phyloP scores from a whole-genome alignment of 768 basidiomycete species.

The Macrolepiota fuliginosa region DNA sequence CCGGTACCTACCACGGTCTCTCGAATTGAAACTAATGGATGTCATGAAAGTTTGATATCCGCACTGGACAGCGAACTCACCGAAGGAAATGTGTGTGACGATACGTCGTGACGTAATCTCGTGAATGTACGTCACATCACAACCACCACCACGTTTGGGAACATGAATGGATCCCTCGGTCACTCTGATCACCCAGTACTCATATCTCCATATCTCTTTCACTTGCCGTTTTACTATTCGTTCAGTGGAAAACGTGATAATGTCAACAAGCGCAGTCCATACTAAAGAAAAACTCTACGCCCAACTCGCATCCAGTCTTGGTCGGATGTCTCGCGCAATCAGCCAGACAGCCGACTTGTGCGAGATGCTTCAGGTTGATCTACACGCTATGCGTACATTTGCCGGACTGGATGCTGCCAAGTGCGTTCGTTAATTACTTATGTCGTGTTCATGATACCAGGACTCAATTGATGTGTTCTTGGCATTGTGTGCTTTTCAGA shows the following conservation, averaged over 20 bases:
- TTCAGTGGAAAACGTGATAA: neutral
- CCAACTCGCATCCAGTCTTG: conserved; percentile 69
- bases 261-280: conserved; percentile 65
- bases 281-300: conserved; percentile 80
- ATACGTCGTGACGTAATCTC: neutral
- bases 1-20: too few relatives aligned
- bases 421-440: conserved; percentile 40
- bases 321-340: conserved; percentile 65
- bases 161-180: too few relatives aligned
- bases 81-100: neutral
- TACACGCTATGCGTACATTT: conserved; percentile 77
- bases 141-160: neutral
- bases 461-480: neutral
- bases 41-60: too few relatives aligned
- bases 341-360: conserved; percentile 74
- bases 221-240: neutral
- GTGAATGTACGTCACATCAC: neutral
- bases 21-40: too few relatives aligned
- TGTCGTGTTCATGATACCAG: neutral
- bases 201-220: neutral
- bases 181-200: neutral
- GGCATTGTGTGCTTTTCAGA: conserved; percentile 19
- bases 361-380: conserved; percentile 70
- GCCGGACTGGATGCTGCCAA: conserved; percentile 81
- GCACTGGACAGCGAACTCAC: too few relatives aligned